Evolutionary conservation across 2,329 filamentous ascomycete genomes (phyloP).

Genomic region (Neonectria sp.): DNA sequence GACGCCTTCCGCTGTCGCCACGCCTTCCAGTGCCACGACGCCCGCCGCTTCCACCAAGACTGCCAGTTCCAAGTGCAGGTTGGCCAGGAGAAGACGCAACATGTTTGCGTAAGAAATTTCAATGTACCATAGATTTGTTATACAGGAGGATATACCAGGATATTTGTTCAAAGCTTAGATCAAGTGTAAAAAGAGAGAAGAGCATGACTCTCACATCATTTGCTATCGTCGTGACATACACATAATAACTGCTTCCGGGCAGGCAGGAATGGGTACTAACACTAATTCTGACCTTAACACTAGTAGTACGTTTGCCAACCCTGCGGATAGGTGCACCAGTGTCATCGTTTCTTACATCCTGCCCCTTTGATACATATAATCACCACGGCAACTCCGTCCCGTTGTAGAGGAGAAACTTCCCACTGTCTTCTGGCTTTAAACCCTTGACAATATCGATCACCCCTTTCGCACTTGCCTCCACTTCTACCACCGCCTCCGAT

Average conservation of each 20-base stretch:
- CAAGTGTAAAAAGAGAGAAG: too few species aligned
- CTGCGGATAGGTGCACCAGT: too few species aligned
- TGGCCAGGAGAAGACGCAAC: conserved; percentile 2
- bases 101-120: not conserved
- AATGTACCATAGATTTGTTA: not conserved
- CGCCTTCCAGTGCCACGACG: not conserved
- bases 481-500: not conserved
- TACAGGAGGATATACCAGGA: not conserved
- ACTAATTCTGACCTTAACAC: too few species aligned
- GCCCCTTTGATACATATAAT: not conserved
- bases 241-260: too few species aligned
- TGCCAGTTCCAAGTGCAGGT: not conserved
- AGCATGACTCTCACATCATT: too few species aligned
- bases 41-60: not conserved
- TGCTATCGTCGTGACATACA: too few species aligned
- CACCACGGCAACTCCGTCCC: not conserved
- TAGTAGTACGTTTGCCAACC: too few species aligned
- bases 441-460: not conserved
- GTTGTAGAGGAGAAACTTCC: conserved; percentile 1
- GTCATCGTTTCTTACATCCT: too few species aligned
- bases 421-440: not conserved
- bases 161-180: too few species aligned
- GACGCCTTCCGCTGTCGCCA: not conserved
- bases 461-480: not conserved
- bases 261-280: too few species aligned